Evolutionary conservation across 352 stramenopile genomes (phyloP), one percentile per base, ranked within the genome.

Genomic region (Paralagenidium karlingii): DNA sequence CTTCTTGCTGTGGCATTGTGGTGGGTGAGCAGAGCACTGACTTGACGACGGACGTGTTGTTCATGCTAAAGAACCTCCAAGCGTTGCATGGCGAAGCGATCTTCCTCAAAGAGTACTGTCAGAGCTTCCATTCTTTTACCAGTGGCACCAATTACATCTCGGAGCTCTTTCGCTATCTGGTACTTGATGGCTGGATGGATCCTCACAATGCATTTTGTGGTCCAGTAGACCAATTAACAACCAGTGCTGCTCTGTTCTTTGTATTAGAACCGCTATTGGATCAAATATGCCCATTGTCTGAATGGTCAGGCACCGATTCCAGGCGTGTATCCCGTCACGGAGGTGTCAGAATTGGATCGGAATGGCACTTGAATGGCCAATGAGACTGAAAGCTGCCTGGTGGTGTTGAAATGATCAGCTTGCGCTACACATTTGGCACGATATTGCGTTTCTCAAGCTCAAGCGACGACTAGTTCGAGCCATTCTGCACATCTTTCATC

Each of bases 251-350:
- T 43, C 3, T 43, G 22, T 19, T 21, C n/a, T 24, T 18, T 4
- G 11, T 36, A 46, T 12, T 28, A 82, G 68, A 87, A 91, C 37
- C 75, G 78, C 18, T 91, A 89, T 43, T 91, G 78, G 78, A 88
- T 91, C 49, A 71, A 63, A 26, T 91, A 87, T 47, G 85, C 78
- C 5, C 78, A 91, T 30, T 91, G 71, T 24, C 70, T 86, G 46
- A 89, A 69, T 18, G 78, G 78, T 3, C 71, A 89, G 40, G 78
- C 78, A 6, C 78, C 78, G 33, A 73, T 91, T 42, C 73, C 71
- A 22, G 78, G 78, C 15, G 78, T 91, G 25, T 91, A 86, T 49
- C 65, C 78, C 5, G 56, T 91, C 19, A 77, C 76, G 11, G 75
- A 91, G 58, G 78, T 89, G 59, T 21, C 22, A 16, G 3, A 7